phyloP scores from a whole-genome alignment of 768 basidiomycete species.

The Austroboletus festivus region DNA sequence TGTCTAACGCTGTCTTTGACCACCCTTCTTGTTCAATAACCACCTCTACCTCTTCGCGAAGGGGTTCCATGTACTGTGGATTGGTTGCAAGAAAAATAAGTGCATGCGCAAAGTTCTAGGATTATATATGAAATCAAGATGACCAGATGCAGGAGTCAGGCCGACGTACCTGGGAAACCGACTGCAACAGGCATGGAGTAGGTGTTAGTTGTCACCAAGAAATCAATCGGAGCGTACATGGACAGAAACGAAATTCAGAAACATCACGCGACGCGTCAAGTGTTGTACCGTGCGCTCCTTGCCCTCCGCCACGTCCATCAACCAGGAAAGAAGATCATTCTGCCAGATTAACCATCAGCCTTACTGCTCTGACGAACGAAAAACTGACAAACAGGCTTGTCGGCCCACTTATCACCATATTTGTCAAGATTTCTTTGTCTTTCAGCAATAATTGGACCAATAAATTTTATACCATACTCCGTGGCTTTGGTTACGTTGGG shows the following conservation, averaged over 20 bases:
- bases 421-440: slow-evolving; percentile 29
- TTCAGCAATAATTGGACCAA: too few species aligned
- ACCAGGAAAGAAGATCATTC: slow-evolving; percentile 42
- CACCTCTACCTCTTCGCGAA: slow-evolving; percentile 39
- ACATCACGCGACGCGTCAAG: slow-evolving; percentile 33
- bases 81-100: slow-evolving; percentile 39
- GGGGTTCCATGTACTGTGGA: slow-evolving; percentile 37
- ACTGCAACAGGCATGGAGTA: too few species aligned
- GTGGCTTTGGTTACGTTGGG: too few species aligned
- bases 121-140: too few species aligned
- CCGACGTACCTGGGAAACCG: too few species aligned
- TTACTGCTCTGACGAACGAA: slow-evolving; percentile 1
- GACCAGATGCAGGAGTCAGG: too few species aligned
- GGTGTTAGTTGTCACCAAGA: slow-evolving; percentile 3
- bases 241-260: slow-evolving; percentile 38
- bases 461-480: too few species aligned
- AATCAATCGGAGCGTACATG: slow-evolving; percentile 35
- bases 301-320: slow-evolving; percentile 33
- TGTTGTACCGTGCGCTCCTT: slow-evolving; percentile 28
- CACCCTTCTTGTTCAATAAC: slow-evolving; percentile 33
- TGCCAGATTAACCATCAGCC: slow-evolving; percentile 12
- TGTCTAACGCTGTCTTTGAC: slow-evolving; percentile 32
- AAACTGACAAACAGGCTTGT: slow-evolving; percentile 33
- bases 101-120: slow-evolving; percentile 36
- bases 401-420: slow-evolving; percentile 19